Conservation (phyloP, 163 green algal genomes). For the Smithsoniella earleae region DNA sequence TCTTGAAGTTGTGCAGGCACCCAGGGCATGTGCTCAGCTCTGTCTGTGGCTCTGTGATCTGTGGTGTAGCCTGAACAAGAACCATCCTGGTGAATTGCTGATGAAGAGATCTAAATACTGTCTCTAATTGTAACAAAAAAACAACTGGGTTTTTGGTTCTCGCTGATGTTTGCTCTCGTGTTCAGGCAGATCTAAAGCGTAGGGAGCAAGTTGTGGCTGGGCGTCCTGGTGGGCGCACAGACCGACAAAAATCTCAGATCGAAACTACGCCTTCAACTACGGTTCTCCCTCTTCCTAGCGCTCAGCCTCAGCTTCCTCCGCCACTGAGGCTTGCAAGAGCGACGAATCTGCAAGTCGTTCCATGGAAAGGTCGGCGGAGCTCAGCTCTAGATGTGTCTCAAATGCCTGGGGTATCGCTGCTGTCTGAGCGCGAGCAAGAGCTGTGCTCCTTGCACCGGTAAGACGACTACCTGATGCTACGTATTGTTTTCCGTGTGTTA, state of each 20-base stretch:
- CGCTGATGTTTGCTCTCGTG: not conserved
- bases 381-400: conserved; percentile 58
- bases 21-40: no score
- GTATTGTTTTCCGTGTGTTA: not conserved
- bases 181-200: conserved; percentile 30
- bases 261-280: no score
- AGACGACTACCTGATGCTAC: conserved; percentile 34
- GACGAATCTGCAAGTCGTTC: not conserved
- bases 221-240: no score
- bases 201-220: not conserved
- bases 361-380: conserved; percentile 48
- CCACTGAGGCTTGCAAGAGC: not conserved
- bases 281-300: no score
- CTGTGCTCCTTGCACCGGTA: conserved; percentile 61
- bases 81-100: no score
- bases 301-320: no score
- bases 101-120: no score
- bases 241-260: not conserved
- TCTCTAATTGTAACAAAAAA: no score
- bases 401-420: conserved; percentile 53
- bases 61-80: no score
- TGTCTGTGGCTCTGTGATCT: no score
- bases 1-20: no score
- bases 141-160: not conserved
- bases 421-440: conserved; percentile 53